These are phyloP conservation scores for Ascomycota sp. DNA, from an alignment of 2,329 filamentous ascomycete genomes.

Conservation along the genomic window DNA sequence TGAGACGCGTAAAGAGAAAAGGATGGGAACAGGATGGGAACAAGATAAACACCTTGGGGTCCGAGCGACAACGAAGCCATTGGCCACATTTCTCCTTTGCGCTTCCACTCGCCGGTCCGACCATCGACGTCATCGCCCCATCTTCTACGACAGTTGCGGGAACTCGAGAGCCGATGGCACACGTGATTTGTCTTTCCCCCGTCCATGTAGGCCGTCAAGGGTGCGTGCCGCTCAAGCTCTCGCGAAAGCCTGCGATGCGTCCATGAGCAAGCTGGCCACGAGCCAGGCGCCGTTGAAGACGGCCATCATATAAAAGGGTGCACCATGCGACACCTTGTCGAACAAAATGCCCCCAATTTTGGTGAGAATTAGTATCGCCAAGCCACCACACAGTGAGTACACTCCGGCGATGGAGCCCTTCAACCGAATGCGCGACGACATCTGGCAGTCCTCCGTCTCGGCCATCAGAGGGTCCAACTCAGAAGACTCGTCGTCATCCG, in stretches of 20 bases:
- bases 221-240: constrained; percentile 2
- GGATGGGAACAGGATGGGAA: no score
- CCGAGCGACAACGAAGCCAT: no score
- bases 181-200: no score
- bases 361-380: constrained; percentile 74
- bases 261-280: constrained; percentile 29
- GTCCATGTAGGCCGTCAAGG: neutral
- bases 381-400: constrained; percentile 79
- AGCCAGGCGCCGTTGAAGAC: constrained; percentile 62
- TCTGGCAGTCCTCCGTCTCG: constrained; percentile 10
- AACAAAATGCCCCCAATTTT: constrained; percentile 81
- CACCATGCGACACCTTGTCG: constrained; percentile 50
- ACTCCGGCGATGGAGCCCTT: constrained; percentile 92
- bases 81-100: no score
- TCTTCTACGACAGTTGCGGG: no score
- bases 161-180: no score
- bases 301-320: constrained; percentile 91
- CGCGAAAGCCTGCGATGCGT: constrained; percentile 21
- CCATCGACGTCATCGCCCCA: no score
- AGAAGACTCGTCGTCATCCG: constrained; percentile 18
- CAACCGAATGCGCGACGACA: constrained; percentile 34
- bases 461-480: constrained; percentile 21
- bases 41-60: no score
- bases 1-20: no score
- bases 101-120: no score